phyloP scores from a whole-genome alignment of 768 basidiomycete genomes.

The Hygrophoropsis aurantiaca region DNA sequence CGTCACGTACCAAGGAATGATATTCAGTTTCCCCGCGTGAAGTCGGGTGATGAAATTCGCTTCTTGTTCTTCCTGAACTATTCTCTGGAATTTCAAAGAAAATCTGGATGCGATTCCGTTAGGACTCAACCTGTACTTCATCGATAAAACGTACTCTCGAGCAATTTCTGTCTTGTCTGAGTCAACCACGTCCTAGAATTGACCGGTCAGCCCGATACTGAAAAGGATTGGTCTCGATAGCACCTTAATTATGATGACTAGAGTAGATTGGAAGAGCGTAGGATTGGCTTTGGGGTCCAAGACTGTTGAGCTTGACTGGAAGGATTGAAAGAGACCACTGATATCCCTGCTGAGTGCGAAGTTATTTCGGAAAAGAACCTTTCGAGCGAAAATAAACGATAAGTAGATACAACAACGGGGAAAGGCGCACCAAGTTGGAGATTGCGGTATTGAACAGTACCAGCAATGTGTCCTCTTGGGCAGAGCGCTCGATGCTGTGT shows the following conservation, averaged over 20 bases:
- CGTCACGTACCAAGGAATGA: slow-evolving; percentile 58
- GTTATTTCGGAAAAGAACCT: slow-evolving; percentile 68
- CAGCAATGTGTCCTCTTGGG: slow-evolving; percentile 62
- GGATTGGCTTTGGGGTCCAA: slow-evolving; percentile 61
- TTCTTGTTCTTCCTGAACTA: slow-evolving; percentile 61
- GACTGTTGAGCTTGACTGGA: slow-evolving; percentile 57
- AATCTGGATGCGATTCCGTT: slow-evolving; percentile 38
- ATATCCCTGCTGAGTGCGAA: slow-evolving; percentile 63
- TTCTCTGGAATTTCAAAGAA: slow-evolving; percentile 55
- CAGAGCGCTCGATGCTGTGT: slow-evolving; percentile 61
- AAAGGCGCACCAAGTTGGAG: slow-evolving; percentile 53
- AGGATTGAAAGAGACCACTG: slow-evolving; percentile 59
- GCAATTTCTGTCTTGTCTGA: slow-evolving; percentile 59
- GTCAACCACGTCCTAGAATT: slow-evolving; percentile 57
- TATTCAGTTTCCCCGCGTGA: slow-evolving; percentile 53
- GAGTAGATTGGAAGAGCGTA: slow-evolving; percentile 54
- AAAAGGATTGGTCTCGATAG: neutral
- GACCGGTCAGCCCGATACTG: neutral
- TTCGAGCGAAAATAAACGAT: neutral
- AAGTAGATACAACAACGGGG: neutral
- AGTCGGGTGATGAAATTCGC: slow-evolving; percentile 62
- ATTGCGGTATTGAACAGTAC: slow-evolving; percentile 67
- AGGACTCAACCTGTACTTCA: neutral
- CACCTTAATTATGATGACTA: slow-evolving; percentile 66
- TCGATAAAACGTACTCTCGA: slow-evolving; percentile 44